phyloP scores from a whole-genome alignment of 306 rosid species.

The Ormosia semicastrata region DNA sequence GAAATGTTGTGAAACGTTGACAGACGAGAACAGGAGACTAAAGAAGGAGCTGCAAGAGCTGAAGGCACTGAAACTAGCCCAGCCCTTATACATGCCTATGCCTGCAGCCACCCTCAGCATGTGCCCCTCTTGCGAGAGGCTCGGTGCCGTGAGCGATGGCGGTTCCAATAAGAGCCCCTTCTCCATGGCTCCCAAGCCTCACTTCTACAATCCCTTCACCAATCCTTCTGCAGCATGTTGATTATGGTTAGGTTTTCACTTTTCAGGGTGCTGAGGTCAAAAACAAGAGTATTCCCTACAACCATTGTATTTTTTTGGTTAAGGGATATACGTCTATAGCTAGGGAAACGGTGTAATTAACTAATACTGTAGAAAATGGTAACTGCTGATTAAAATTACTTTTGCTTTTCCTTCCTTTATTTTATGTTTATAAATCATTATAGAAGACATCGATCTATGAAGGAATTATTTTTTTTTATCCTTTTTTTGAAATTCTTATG shows the following conservation, averaged over 20 bases:
- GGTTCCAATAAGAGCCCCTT: slow-evolving; percentile 54
- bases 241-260: slow-evolving; percentile 10
- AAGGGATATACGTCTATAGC: slow-evolving; percentile 38
- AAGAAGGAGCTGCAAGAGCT: slow-evolving; percentile 85
- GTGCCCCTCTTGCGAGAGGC: slow-evolving; percentile 91
- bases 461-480: slow-evolving; percentile 24
- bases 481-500: not conserved
- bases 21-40: slow-evolving; percentile 82
- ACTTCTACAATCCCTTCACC: slow-evolving; percentile 68
- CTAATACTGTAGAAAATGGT: slow-evolving; percentile 47
- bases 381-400: slow-evolving; percentile 36
- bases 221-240: slow-evolving; percentile 93
- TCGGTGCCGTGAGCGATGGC: slow-evolving; percentile 36
- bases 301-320: slow-evolving; percentile 67
- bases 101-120: slow-evolving; percentile 84
- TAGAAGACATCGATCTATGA: slow-evolving; percentile 34
- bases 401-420: slow-evolving; percentile 2
- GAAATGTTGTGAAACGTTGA: slow-evolving; percentile 87
- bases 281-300: slow-evolving; percentile 3
- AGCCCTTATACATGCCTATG: slow-evolving; percentile 85
- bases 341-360: slow-evolving; percentile 51
- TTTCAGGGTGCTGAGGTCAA: not conserved
- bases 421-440: slow-evolving; percentile 50
- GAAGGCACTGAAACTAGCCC: slow-evolving; percentile 63
- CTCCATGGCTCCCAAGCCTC: slow-evolving; percentile 64